A percentile compares a stretch with the other conserved stretches of the same genome.
These are phyloP conservation scores for Penicillium sp. DNA, from an alignment of 2,329 filamentous ascomycete species.

Conservation along the genomic window DNA sequence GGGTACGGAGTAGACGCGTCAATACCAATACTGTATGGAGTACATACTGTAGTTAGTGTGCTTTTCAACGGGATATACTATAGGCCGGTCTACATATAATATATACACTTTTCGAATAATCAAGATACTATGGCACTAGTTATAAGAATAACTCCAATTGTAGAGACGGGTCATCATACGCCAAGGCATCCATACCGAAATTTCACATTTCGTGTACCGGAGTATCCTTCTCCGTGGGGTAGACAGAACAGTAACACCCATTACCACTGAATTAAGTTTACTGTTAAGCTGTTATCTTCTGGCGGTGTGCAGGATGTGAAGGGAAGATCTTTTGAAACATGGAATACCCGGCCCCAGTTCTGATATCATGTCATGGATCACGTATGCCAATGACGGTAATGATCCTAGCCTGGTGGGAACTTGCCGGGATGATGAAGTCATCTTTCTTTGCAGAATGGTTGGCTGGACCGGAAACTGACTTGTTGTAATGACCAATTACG, in stretches of 20 bases:
- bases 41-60: neutral
- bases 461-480: neutral
- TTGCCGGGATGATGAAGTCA: slow-evolving; percentile 10
- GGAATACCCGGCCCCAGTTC: slow-evolving; percentile 3
- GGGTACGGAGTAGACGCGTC: too few relatives aligned
- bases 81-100: neutral
- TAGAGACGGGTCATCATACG: neutral
- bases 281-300: neutral
- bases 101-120: neutral
- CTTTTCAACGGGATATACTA: neutral
- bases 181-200: neutral
- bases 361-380: slow-evolving; percentile 3
- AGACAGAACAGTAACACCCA: too few relatives aligned
- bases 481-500: neutral
- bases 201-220: neutral
- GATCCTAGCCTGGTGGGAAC: slow-evolving; percentile 1
- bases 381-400: neutral
- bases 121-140: neutral
- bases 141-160: neutral
- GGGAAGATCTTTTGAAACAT: neutral
- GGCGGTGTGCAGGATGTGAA: neutral
- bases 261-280: neutral
- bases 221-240: neutral
- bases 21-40: too few relatives aligned
- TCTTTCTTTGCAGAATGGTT: neutral